phyloP scores from a whole-genome alignment of 1,139 yeast genomes.

The Yamadazyma dendronema region DNA sequence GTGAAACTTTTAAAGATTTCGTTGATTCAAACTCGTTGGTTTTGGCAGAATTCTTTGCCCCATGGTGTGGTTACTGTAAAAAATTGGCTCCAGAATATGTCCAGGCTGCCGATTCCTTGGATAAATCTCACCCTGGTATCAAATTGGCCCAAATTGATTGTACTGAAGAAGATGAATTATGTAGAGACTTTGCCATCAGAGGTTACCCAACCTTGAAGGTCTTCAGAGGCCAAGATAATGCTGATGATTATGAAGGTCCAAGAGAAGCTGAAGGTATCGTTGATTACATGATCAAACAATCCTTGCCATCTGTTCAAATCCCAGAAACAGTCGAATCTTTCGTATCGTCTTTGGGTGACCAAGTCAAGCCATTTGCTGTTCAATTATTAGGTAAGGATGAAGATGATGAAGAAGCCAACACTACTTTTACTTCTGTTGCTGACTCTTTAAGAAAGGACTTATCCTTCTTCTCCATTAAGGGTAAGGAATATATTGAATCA shows the following conservation, averaged over 20 bases:
- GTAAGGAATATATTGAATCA: constrained; percentile 28
- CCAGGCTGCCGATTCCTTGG: constrained; percentile 76
- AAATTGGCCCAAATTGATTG: constrained; percentile 91
- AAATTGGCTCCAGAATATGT: constrained; percentile 88
- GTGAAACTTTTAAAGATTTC: constrained; percentile 60
- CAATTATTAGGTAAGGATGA: constrained; percentile 40
- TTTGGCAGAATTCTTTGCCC: constrained; percentile 94
- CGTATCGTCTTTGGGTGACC: constrained; percentile 45
- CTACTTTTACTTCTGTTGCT: constrained; percentile 56
- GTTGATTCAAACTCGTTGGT: constrained; percentile 74
- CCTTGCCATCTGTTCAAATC: constrained; percentile 73
- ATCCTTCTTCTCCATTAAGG: constrained; percentile 58
- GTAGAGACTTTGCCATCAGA: constrained; percentile 69
- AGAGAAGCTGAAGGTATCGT: constrained; percentile 79
- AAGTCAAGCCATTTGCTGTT: constrained; percentile 54
- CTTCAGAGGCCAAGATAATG: constrained; percentile 59
- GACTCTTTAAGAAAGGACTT: constrained; percentile 57
- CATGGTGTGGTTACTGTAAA: constrained; percentile 99
- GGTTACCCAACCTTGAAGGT: constrained; percentile 94
- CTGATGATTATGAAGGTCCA: constrained; percentile 73
- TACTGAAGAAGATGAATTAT: constrained; percentile 79
- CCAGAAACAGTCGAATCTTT: constrained; percentile 50
- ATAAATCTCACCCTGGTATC: constrained; percentile 57
- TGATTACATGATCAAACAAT: constrained; percentile 76
- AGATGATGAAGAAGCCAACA: constrained; percentile 32